These are phyloP conservation scores for Cinnamomum micranthum DNA, from an alignment of 164 flowering plant species.

Conservation along the genomic window DNA sequence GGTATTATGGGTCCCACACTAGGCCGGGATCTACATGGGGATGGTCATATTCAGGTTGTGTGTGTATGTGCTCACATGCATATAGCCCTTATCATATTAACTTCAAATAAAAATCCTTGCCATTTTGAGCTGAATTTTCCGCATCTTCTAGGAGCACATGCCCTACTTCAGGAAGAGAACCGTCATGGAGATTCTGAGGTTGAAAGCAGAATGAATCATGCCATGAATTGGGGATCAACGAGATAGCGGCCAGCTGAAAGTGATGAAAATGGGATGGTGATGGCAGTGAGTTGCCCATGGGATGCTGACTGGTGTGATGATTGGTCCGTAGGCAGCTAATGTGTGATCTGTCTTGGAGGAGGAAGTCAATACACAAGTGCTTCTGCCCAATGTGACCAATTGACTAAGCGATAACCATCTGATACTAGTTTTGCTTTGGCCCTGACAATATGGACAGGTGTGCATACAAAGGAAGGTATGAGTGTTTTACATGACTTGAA, in stretches of 20 bases:
- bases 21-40: not conserved
- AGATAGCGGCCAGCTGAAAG: not conserved
- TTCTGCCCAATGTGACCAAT: not conserved
- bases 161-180: conserved; percentile 86
- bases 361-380: not conserved
- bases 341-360: not conserved
- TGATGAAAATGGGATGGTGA: not conserved
- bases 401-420: not conserved
- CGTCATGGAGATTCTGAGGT: conserved; percentile 70
- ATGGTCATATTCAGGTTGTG: not conserved
- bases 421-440: not conserved
- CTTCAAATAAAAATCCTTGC: not conserved
- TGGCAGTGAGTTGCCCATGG: not conserved
- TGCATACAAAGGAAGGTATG: not conserved
- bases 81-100: too few relatives aligned
- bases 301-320: not conserved
- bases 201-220: conserved; percentile 54
- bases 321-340: not conserved
- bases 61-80: not conserved
- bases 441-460: not conserved
- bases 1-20: not conserved
- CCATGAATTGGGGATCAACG: not conserved
- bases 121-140: not conserved
- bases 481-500: too few relatives aligned
- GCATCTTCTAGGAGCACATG: conserved; percentile 62